Evolutionary conservation across 169 alveolate genomes (phyloP).

Genomic region (Plasmodium billcollinsi): DNA sequence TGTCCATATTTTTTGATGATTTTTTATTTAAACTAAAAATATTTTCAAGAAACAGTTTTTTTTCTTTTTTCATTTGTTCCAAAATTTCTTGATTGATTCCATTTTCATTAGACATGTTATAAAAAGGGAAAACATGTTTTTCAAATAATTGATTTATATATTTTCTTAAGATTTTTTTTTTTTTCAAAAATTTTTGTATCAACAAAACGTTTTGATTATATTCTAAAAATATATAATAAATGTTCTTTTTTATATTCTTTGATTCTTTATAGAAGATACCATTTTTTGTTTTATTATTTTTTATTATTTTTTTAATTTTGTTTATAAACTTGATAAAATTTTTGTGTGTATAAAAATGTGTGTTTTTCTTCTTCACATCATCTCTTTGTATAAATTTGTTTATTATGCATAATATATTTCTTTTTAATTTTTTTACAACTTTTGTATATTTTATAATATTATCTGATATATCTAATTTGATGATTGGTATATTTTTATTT

Average conservation of each 20-base stretch:
- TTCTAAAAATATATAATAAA: slow-evolving; percentile 10
- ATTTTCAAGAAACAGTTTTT: neutral
- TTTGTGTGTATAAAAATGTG: neutral
- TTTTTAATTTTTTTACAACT: slow-evolving; percentile 18
- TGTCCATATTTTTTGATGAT: too few relatives aligned
- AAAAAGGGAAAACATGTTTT: too few relatives aligned
- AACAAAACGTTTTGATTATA: slow-evolving; percentile 9
- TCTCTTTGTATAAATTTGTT: slow-evolving; percentile 1
- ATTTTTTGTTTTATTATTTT: too few relatives aligned
- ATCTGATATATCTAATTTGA: slow-evolving; percentile 2
- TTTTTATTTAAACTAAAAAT: too few relatives aligned
- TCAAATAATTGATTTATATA: slow-evolving; percentile 5
- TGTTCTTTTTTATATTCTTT: neutral
- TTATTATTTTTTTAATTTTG: neutral
- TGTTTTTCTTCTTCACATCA: neutral
- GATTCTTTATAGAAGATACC: too few relatives aligned
- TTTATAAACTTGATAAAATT: slow-evolving; percentile 26
- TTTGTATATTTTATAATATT: slow-evolving; percentile 15
- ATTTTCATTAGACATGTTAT: too few relatives aligned
- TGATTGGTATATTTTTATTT: neutral
- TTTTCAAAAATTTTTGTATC: slow-evolving; percentile 12
- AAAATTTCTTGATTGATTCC: neutral
- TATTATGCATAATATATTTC: slow-evolving; percentile 3
- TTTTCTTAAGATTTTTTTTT: slow-evolving; percentile 7
- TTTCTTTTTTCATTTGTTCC: neutral